phyloP scores from a whole-genome alignment of 2,329 filamentous ascomycete genomes.

The Daldinia eschscholtzii region DNA sequence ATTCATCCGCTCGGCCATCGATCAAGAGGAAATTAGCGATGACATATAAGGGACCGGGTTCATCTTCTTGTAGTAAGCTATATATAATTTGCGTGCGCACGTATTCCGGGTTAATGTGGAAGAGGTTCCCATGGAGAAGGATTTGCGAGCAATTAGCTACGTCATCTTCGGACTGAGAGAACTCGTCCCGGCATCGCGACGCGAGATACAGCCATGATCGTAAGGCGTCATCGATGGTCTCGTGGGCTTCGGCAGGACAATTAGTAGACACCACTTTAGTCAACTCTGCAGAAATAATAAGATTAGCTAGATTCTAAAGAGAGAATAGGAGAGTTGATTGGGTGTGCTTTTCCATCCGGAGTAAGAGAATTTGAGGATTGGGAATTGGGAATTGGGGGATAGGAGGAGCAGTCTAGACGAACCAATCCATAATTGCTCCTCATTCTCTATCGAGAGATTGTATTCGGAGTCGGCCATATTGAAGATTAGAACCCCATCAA shows the following conservation, averaged over 20 bases:
- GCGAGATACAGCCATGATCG: slow-evolving; percentile 86
- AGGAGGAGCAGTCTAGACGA: slow-evolving; percentile 50
- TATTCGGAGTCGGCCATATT: slow-evolving; percentile 75
- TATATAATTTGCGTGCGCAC: slow-evolving; percentile 94
- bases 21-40: slow-evolving; percentile 87
- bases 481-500: slow-evolving; percentile 42
- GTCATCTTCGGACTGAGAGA: slow-evolving; percentile 81
- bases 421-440: slow-evolving; percentile 93
- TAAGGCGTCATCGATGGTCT: slow-evolving; percentile 83
- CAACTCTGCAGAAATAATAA: slow-evolving; percentile 58
- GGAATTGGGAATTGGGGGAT: slow-evolving; percentile 5
- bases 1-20: slow-evolving; percentile 83
- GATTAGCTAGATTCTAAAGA: slow-evolving; percentile 15
- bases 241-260: slow-evolving; percentile 62
- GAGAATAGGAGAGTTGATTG: neutral
- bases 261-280: slow-evolving; percentile 60
- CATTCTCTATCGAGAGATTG: slow-evolving; percentile 77
- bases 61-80: slow-evolving; percentile 90
- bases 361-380: slow-evolving; percentile 5
- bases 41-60: slow-evolving; percentile 81
- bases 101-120: slow-evolving; percentile 81
- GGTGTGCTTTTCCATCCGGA: neutral
- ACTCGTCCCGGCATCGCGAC: slow-evolving; percentile 79
- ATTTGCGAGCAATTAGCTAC: slow-evolving; percentile 83
- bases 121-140: slow-evolving; percentile 81